These are phyloP conservation scores for Fusarium pilosicola DNA, from an alignment of 2,329 filamentous ascomycete species.

Conservation along the genomic window DNA sequence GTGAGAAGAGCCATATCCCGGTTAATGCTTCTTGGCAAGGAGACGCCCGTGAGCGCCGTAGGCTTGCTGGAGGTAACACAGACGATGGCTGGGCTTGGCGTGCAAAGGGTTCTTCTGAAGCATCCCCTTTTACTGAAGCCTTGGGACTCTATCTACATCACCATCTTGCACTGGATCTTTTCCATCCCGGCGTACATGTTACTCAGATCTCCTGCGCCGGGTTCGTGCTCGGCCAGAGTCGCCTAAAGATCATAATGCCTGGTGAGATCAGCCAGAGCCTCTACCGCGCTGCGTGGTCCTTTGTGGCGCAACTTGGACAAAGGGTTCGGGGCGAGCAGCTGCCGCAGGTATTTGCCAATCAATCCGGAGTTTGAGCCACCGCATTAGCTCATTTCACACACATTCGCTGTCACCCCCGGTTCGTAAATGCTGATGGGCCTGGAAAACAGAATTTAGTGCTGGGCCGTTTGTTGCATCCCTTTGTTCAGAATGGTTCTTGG, in stretches of 20 bases:
- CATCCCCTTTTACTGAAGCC: constrained; percentile 60
- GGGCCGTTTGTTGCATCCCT: neutral
- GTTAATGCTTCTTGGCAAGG: constrained; percentile 42
- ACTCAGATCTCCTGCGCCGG: constrained; percentile 65
- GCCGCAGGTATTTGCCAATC: constrained; percentile 39
- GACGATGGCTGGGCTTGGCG: constrained; percentile 67
- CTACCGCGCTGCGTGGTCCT: constrained; percentile 51
- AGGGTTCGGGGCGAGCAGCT: constrained; percentile 45
- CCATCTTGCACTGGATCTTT: constrained; percentile 65
- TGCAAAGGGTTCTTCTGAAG: constrained; percentile 22
- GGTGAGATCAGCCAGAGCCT: constrained; percentile 46
- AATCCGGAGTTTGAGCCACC: constrained; percentile 22
- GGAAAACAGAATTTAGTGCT: neutral
- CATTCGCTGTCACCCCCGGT: neutral
- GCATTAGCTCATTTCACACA: neutral
- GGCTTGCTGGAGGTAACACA: constrained; percentile 57
- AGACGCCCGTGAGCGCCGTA: constrained; percentile 53
- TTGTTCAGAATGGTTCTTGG: neutral
- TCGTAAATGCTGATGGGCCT: neutral
- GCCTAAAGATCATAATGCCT: constrained; percentile 58
- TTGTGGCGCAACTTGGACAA: constrained; percentile 50
- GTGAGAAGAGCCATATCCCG: constrained; percentile 39
- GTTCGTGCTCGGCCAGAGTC: constrained; percentile 63
- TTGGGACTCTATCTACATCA: constrained; percentile 60
- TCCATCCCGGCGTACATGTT: constrained; percentile 64